Base-by-base conservation (phyloP, 2,329 filamentous ascomycete genomes). In the Bipolaris zeicola region DNA sequence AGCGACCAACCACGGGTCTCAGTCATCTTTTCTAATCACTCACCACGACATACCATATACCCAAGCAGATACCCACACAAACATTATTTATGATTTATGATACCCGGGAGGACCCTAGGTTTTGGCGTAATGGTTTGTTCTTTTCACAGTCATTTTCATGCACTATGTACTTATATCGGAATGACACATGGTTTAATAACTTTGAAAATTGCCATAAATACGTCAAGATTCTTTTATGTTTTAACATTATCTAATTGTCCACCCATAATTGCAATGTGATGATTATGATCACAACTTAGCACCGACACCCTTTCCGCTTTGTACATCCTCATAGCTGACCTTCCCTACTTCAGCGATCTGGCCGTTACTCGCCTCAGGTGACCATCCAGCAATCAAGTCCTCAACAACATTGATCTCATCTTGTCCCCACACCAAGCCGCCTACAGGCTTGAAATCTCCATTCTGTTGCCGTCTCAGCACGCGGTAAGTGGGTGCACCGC, bases 381-480 rank as follows among this genome's bases (percentile, higher is more conserved):
- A 57, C 72, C 73, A 76, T 2, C 73, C 73, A 2, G 67, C 67
- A 38, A 76, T 72, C 28, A 74, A 14, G 54, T 75, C 73, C 45
- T 75, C 70, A 1, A 76, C 65, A 1, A 75, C 68, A 46, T 66
- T 69, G 3, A 51, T 66, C 45, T 75, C 71, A 28, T 76, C 73
- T 31, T 75, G 71, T 6, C 73, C 73, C 73, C 73, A 76, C 1
- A 74, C 57, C 24, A 73, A 22, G 1, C 69, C 69, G 36, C 70
- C 67, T 3, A 55, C 55, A 11, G 58, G 31, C 13, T 66, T 44
- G 64, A 65, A 72, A 0, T 39, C 60, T 7, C 50, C 43, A 1
- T 26, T 16, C 26, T 6, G 26, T 16, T 42, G 20, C 34, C 68
- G 33, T 6, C 63, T 55, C 6, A 70, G 57, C 1, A 75, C 65